Percentiles rank a stretch among this genome's conserved stretches.
phyloP scores from a whole-genome alignment of 129 eudicot species.

The Tagetes erecta region DNA sequence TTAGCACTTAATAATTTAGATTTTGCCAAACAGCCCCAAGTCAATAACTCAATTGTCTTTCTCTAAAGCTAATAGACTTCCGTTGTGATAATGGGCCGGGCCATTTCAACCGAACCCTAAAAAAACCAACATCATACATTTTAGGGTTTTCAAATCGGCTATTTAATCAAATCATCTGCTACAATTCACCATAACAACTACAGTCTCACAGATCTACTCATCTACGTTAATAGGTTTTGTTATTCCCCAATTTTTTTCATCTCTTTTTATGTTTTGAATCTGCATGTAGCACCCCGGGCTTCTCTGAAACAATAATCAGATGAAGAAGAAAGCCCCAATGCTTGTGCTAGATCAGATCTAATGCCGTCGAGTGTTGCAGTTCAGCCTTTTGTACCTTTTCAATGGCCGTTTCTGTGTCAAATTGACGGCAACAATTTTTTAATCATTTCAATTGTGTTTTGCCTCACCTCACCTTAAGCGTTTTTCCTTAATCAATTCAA shows the following conservation, averaged over 20 bases:
- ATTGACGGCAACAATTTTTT: slow-evolving; percentile 41
- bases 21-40: too few relatives aligned
- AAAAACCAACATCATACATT: not conserved
- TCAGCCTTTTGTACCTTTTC: slow-evolving; percentile 48
- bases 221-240: too few relatives aligned
- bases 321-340: slow-evolving; percentile 91
- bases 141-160: not conserved
- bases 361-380: slow-evolving; percentile 81
- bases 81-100: not conserved
- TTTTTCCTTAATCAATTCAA: slow-evolving; percentile 31
- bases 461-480: slow-evolving; percentile 75
- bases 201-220: not conserved
- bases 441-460: not conserved
- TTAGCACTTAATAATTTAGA: too few relatives aligned
- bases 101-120: not conserved
- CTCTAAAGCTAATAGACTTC: not conserved
- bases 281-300: slow-evolving; percentile 94
- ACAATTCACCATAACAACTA: not conserved
- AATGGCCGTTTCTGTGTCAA: slow-evolving; percentile 71
- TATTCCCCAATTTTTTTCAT: not conserved
- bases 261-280: not conserved
- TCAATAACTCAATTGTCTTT: too few relatives aligned
- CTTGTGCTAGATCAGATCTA: slow-evolving; percentile 57
- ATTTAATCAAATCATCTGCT: slow-evolving; percentile 1
- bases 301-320: slow-evolving; percentile 37